Evolutionary conservation across 495 filamentous ascomycete species (phyloP).

Genomic region (Hyaloscypha finlandica): DNA sequence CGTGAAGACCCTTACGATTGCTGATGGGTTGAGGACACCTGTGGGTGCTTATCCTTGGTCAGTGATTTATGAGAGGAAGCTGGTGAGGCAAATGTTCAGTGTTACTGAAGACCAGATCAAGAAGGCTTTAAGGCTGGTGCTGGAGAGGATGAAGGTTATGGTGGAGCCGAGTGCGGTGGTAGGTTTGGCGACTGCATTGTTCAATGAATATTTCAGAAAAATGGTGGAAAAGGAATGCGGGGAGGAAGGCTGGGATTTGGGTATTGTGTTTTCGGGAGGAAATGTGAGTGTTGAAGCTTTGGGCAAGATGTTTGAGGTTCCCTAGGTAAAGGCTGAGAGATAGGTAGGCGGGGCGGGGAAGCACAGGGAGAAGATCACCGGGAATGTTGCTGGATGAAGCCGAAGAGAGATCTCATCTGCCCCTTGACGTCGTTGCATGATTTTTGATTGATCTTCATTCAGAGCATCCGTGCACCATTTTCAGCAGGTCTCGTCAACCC

Average conservation of each 20-base stretch:
- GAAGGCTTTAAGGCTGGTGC: slow-evolving; percentile 70
- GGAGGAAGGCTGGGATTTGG: slow-evolving; percentile 81
- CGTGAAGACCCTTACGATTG: slow-evolving; percentile 80
- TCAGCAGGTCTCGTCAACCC: no score
- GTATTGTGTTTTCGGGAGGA: slow-evolving; percentile 84
- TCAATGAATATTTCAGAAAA: slow-evolving; percentile 77
- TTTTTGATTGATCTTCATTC: no score
- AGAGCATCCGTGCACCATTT: no score
- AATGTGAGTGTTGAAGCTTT: slow-evolving; percentile 87
- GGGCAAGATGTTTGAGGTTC: slow-evolving; percentile 57
- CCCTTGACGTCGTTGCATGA: no score
- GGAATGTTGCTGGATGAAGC: slow-evolving; percentile 50
- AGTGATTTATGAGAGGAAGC: slow-evolving; percentile 71
- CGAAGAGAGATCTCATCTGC: background rate
- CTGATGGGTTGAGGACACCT: slow-evolving; percentile 86
- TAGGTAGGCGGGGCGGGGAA: slow-evolving; percentile 40
- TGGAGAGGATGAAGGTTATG: slow-evolving; percentile 90
- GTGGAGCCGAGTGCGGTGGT: slow-evolving; percentile 91
- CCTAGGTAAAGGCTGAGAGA: slow-evolving; percentile 18
- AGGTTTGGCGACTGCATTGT: slow-evolving; percentile 78
- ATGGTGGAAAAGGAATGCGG: slow-evolving; percentile 71
- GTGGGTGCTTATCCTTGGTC: slow-evolving; percentile 78
- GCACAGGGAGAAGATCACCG: slow-evolving; percentile 41
- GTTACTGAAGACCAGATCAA: slow-evolving; percentile 85
- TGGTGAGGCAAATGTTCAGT: slow-evolving; percentile 72